A percentile compares a stretch with the other conserved stretches of the same genome.
Evolutionary conservation across 2,329 filamentous ascomycete genomes (phyloP).

Genomic region (Colletotrichum brevisporum): DNA sequence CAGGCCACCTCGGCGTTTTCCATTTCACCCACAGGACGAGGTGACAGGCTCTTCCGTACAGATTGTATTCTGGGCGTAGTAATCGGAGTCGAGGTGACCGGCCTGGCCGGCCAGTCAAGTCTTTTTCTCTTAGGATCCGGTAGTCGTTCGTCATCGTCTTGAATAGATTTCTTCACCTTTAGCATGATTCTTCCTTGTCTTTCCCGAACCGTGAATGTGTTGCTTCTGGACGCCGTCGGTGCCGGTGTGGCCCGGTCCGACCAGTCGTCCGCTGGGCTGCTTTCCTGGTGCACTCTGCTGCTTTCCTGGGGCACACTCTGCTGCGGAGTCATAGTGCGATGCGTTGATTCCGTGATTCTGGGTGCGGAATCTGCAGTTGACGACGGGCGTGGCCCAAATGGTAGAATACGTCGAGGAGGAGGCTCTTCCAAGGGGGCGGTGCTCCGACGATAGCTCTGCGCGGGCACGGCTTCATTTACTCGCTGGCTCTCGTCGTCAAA

Average conservation of each 20-base stretch:
- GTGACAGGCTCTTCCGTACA: not conserved
- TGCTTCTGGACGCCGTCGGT: not conserved
- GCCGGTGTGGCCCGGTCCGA: not conserved
- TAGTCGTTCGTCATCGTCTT: not conserved
- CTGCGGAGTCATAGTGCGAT: not conserved
- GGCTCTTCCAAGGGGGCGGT: not conserved
- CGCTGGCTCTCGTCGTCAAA: not conserved
- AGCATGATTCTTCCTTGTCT: not conserved
- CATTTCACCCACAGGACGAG: not conserved
- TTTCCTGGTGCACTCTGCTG: not conserved
- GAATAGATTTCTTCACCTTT: not conserved
- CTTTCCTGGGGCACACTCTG: not conserved
- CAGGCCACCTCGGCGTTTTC: too few relatives aligned
- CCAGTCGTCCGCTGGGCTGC: too few relatives aligned
- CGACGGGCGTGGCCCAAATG: not conserved
- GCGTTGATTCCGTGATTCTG: not conserved
- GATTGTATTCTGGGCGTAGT: not conserved
- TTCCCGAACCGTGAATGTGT: not conserved
- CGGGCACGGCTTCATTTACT: not conserved
- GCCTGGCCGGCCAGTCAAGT: not conserved
- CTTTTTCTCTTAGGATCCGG: conserved; percentile 13
- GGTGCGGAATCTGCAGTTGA: not conserved
- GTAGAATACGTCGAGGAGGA: conserved; percentile 11
- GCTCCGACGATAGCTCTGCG: not conserved
- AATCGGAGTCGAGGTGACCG: not conserved